Base-by-base conservation (phyloP, 164 flowering plant genomes). In the Tinospora cordifolia region DNA sequence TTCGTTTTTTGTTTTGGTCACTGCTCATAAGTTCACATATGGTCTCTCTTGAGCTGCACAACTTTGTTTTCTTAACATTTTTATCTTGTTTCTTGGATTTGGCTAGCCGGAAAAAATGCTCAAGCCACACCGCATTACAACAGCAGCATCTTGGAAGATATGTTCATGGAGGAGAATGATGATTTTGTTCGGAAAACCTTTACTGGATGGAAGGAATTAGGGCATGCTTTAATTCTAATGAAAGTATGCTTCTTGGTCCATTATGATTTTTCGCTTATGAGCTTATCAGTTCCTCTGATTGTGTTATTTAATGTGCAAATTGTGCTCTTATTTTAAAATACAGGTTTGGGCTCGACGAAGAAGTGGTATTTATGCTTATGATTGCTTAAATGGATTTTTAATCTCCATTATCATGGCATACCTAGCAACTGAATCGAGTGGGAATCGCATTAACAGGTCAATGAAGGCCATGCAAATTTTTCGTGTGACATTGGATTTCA, bases 341-440 rank as follows among this genome's bases (percentile, higher is more conserved):
- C 70, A 94, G 99, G 89, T 90, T 14, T 94, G 99, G 99, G 98
- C 92, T 73, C 85, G 88, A 67, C 88, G 85, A 57, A 86, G 96
- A 81, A 79, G 81, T 75, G 83, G 86, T 58, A 78, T 92, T 71
- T 83, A 84, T 77, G 71, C 74, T 57, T 83, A 92, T 79, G 97
- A 92, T 81, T 87, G 96, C 81, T 77, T 94, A 65, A 89, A 81
- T 81, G 97, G 98, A 64, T 89, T 84, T 77, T 71, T 94, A n/a
- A 74, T 94, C 14, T 81, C 99, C 66, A 69, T 83, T 65, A 78
- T 94, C 58, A 59, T 94, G 77, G 74, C 88, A 63, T 90, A 85
- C 81, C 92, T 94, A 76, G 86, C 86, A 6, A 74, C 79, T 25
- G 83, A 81, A 62, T 79, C 81, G 58, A 81, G 84, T 21, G 81